phyloP scores from a whole-genome alignment of 768 basidiomycete species.

The Leccinum boreale region DNA sequence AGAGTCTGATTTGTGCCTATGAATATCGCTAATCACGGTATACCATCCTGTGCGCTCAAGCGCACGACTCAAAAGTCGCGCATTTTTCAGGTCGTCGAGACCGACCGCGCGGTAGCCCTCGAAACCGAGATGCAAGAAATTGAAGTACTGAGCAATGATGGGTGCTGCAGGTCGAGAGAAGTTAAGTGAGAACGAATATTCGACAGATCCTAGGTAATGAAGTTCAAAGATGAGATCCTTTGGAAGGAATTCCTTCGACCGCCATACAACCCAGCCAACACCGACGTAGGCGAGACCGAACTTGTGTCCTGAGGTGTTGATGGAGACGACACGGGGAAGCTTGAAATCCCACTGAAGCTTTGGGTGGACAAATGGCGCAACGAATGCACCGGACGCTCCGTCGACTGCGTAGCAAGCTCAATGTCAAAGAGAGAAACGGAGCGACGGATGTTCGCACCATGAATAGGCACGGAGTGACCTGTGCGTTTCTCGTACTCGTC shows the following conservation, averaged over 20 bases:
- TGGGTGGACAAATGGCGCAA: constrained; percentile 59
- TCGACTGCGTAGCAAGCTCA: constrained; percentile 36
- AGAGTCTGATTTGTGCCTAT: constrained; percentile 34
- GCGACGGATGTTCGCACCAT: constrained; percentile 27
- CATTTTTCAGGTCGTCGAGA: constrained; percentile 52
- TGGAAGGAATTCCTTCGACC: constrained; percentile 52
- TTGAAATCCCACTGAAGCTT: constrained; percentile 58
- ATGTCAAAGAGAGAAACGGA: constrained; percentile 13
- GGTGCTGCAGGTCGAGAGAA: constrained; percentile 61
- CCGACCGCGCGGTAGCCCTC: constrained; percentile 49
- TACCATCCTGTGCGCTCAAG: constrained; percentile 55
- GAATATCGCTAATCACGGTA: constrained; percentile 53
- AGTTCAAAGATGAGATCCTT: constrained; percentile 69
- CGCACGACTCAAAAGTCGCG: constrained; percentile 61
- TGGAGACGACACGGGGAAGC: constrained; percentile 56
- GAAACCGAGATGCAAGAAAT: constrained; percentile 59
- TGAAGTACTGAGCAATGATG: constrained; percentile 62
- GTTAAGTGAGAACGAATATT: constrained; percentile 74
- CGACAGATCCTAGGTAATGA: constrained; percentile 50
- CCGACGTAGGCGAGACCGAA: constrained; percentile 56
- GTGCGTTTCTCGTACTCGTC: constrained; percentile 50
- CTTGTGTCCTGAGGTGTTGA: constrained; percentile 62
- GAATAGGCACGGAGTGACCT: constrained; percentile 44
- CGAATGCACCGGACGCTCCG: constrained; percentile 58
- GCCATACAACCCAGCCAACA: constrained; percentile 67